Conservation (phyloP, 73 alveolate species). For the Effrenium voratum region DNA sequence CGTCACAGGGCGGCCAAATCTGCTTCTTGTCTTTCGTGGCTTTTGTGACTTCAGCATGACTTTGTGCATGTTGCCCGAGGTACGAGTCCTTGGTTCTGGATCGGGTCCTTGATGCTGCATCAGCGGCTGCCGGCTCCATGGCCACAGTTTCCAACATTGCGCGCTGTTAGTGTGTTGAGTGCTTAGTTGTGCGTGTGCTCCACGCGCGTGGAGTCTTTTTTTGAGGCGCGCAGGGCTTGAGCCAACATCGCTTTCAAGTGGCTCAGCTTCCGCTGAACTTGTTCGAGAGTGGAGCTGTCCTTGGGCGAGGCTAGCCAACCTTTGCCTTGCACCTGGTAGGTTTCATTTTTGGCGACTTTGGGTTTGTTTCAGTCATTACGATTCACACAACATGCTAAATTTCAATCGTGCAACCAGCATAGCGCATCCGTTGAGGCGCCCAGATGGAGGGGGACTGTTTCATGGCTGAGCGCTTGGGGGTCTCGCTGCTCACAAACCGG, state of each 20-base stretch:
- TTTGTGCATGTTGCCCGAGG: background rate
- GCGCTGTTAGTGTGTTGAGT: background rate
- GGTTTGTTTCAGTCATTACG: no score
- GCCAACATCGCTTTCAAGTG: slow-evolving; percentile 32
- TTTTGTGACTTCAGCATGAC: background rate
- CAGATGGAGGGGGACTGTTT: slow-evolving; percentile 69
- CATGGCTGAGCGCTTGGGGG: slow-evolving; percentile 67
- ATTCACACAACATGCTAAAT: no score
- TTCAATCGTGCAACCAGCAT: no score
- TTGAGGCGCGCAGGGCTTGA: slow-evolving; percentile 15
- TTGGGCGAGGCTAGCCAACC: slow-evolving; percentile 59
- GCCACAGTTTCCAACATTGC: background rate
- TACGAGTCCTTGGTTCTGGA: slow-evolving; percentile 72
- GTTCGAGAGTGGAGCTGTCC: slow-evolving; percentile 73
- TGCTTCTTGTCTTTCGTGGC: background rate
- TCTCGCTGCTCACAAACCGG: slow-evolving; percentile 57
- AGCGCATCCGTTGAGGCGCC: no score
- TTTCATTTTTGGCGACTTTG: no score
- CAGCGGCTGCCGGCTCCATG: slow-evolving; percentile 46
- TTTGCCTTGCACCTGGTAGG: no score
- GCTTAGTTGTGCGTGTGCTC: background rate
- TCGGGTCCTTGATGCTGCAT: slow-evolving; percentile 69
- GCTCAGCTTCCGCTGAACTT: slow-evolving; percentile 70
- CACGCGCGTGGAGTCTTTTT: background rate
- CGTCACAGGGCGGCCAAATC: background rate